Evolutionary conservation across 2,329 filamentous ascomycete species (phyloP).

Genomic region (Colletotrichum karsti): DNA sequence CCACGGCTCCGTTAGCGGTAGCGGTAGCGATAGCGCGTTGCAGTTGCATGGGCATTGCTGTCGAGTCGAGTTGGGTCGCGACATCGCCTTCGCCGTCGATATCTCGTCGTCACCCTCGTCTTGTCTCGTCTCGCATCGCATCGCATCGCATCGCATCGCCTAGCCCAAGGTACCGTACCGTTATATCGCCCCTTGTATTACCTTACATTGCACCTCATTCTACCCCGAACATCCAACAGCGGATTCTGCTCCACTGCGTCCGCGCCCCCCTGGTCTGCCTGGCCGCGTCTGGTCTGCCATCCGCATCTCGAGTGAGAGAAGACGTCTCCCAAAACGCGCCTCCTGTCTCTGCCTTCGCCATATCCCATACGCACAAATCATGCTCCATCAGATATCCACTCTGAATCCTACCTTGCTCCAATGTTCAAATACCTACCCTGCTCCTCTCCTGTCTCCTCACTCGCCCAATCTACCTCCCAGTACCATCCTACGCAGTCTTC

Average conservation of each 20-base stretch:
- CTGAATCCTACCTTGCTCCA: constrained; percentile 41
- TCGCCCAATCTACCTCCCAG: constrained; percentile 22
- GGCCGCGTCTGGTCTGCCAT: neutral
- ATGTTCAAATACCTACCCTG: constrained; percentile 45
- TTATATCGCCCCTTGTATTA: constrained; percentile 26
- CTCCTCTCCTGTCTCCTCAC: constrained; percentile 36
- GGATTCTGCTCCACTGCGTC: constrained; percentile 21
- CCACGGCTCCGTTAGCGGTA: too few species aligned
- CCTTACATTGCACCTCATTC: constrained; percentile 26
- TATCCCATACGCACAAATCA: constrained; percentile 34
- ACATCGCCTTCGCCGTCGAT: neutral
- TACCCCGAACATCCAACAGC: constrained; percentile 25
- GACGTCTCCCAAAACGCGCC: constrained; percentile 13
- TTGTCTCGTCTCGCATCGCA: too few species aligned
- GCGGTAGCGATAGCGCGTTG: constrained; percentile 18
- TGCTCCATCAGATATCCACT: constrained; percentile 43
- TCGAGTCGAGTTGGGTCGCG: neutral
- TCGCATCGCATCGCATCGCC: constrained; percentile 15
- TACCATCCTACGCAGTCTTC: constrained; percentile 1
- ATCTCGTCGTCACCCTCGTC: neutral
- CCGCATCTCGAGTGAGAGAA: constrained; percentile 8
- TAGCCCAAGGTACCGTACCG: constrained; percentile 21
- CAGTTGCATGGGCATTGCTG: constrained; percentile 26
- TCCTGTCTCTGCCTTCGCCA: constrained; percentile 17
- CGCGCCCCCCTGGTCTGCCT: constrained; percentile 7